phyloP scores from a whole-genome alignment of 2,329 filamentous ascomycete genomes.

The Trichoderma guizhouense region DNA sequence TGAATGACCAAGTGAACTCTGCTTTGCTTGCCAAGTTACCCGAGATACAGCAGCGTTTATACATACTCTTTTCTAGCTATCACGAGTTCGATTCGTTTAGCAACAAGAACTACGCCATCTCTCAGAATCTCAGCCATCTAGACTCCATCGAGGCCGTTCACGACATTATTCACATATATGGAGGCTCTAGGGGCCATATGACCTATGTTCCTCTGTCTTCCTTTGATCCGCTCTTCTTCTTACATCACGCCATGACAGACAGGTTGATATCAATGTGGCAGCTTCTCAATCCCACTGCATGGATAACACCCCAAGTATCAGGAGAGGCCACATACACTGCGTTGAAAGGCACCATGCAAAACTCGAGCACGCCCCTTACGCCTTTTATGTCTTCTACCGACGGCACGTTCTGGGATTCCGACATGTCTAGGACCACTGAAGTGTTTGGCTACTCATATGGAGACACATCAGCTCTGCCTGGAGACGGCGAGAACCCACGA shows the following conservation, averaged over 20 bases:
- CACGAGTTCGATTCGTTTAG: conserved; percentile 65
- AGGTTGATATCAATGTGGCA: conserved; percentile 77
- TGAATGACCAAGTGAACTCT: conserved; percentile 54
- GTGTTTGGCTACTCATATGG: conserved; percentile 73
- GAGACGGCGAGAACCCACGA: conserved; percentile 27
- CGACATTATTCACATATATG: conserved; percentile 58
- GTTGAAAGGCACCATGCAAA: conserved; percentile 50
- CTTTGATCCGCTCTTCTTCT: conserved; percentile 76
- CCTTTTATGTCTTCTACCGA: conserved; percentile 61
- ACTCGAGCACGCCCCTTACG: conserved; percentile 55
- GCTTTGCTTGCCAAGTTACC: conserved; percentile 45
- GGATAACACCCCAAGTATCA: conserved; percentile 55
- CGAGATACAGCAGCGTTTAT: conserved; percentile 60
- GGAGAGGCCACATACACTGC: conserved; percentile 61
- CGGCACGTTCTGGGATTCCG: conserved; percentile 66
- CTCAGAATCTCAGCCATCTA: conserved; percentile 45
- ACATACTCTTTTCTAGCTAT: conserved; percentile 65
- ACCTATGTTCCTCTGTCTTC: conserved; percentile 67
- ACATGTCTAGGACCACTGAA: conserved; percentile 54
- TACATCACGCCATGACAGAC: conserved; percentile 75
- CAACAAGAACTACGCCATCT: conserved; percentile 61
- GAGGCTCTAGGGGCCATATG: conserved; percentile 64
- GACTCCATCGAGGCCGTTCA: conserved; percentile 67
- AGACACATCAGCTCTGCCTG: conserved; percentile 45
- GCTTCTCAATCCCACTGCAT: conserved; percentile 64